Conservation (phyloP, 139 green algal species). For the Chlamydomonas sp. region DNA sequence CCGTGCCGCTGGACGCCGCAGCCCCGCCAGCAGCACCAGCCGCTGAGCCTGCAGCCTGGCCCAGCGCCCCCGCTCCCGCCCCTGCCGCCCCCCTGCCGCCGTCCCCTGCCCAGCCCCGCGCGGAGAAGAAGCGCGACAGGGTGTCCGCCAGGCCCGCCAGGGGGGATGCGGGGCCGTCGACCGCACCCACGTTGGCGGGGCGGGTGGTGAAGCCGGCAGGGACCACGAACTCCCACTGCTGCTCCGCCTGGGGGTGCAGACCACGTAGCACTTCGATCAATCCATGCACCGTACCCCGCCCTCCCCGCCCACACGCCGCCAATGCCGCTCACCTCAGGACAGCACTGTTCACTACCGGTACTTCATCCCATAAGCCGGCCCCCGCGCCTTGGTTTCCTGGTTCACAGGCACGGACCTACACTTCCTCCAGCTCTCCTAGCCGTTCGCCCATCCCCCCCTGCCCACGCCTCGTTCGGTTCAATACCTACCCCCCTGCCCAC, state of each 20-base stretch:
- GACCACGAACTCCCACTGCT: conserved; percentile 72
- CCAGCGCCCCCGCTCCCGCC: background rate
- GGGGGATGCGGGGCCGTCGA: background rate
- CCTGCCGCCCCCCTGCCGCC: background rate
- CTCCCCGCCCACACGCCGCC: background rate
- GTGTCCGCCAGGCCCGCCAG: conserved; percentile 17
- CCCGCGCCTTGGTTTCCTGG: no score
- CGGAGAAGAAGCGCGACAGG: conserved; percentile 44
- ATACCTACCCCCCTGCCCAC: background rate
- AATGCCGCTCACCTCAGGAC: no score
- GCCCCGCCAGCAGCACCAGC: background rate
- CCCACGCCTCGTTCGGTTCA: no score
- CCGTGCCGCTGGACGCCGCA: conserved; percentile 6
- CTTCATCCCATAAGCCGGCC: no score
- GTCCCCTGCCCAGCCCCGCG: conserved; percentile 13
- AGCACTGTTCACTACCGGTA: no score
- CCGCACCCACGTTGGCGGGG: background rate
- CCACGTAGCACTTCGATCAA: background rate
- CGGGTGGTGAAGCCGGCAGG: conserved; percentile 76
- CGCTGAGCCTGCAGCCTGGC: background rate
- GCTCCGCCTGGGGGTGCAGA: conserved; percentile 46
- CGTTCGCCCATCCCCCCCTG: no score
- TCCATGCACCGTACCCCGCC: no score
- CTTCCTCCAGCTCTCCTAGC: no score
- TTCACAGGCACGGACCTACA: no score